These are phyloP conservation scores for Trypanosoma brucei DNA, from an alignment of 208 protist species.

Conservation along the genomic window DNA sequence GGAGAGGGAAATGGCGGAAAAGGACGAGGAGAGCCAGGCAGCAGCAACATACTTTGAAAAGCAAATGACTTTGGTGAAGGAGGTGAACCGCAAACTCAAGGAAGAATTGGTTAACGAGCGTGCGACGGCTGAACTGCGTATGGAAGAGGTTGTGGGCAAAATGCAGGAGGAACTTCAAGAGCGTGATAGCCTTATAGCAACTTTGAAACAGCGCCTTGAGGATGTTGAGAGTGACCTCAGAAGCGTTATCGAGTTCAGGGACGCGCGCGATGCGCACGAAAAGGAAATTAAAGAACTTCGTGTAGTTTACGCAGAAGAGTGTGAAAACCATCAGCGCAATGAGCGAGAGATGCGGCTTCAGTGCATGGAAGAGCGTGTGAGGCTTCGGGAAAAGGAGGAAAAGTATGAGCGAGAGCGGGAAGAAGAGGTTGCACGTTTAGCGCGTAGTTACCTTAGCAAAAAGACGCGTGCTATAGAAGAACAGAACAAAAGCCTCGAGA, in stretches of 20 bases:
- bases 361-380: slow-evolving; percentile 76
- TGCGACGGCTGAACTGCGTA: neutral
- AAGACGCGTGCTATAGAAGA: slow-evolving; percentile 64
- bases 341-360: slow-evolving; percentile 33
- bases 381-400: slow-evolving; percentile 51
- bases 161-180: slow-evolving; percentile 24
- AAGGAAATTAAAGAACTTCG: slow-evolving; percentile 42
- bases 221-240: slow-evolving; percentile 56
- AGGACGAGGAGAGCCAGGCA: slow-evolving; percentile 3
- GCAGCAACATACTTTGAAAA: slow-evolving; percentile 9
- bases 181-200: slow-evolving; percentile 31
- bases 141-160: slow-evolving; percentile 14
- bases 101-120: neutral
- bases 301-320: slow-evolving; percentile 23
- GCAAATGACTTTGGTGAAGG: neutral
- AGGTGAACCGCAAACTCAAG: slow-evolving; percentile 2
- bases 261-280: slow-evolving; percentile 43
- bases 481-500: slow-evolving; percentile 65
- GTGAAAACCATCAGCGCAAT: slow-evolving; percentile 22
- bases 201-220: slow-evolving; percentile 47
- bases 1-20: slow-evolving; percentile 9
- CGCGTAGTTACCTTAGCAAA: slow-evolving; percentile 54
- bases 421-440: slow-evolving; percentile 47
- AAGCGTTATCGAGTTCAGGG: slow-evolving; percentile 44
- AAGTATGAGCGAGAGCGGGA: slow-evolving; percentile 34